Base-by-base conservation (phyloP, 345 rosid species). In the Syzygium jambos region DNA sequence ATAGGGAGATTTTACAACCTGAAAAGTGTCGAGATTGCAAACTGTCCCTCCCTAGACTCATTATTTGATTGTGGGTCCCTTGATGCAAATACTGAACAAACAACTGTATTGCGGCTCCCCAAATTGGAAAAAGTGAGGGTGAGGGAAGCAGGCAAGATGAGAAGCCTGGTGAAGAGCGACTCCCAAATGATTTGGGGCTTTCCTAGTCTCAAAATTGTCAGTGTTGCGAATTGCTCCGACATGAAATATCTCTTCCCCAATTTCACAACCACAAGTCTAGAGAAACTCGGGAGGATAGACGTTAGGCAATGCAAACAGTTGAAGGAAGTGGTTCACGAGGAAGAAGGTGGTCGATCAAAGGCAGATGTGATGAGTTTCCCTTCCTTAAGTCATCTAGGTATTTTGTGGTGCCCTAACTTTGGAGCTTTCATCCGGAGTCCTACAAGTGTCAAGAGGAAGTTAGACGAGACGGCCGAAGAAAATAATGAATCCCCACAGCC, bases 251-350 rank as follows among this genome's bases (percentile, higher is more conserved):
- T 34, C 38, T 34, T 34, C 38, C 38, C 38, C 38, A 34, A 34
- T 34, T 34, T 34, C 38, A 34, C 38, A 34, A 34, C 38, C 38
- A 34, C 38, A 34, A 34, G 38, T 34, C 38, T 34, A 34, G 38
- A 34, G 38, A 34, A 34, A 34, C 38, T 59, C 5, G 1, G 2
- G 65, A 0, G 0, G 3, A 14, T 59, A 25, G 0, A 0, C 1
- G 27, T 25, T 59, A 0, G 0, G 1, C 5, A 25, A 25, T 59
- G 68, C 10, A 0, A 14, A 23, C 38, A 34, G 38, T 34, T 34
- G 38, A 34, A 34, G 38, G 38, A 34, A 34, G 38, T 34, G 38
- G 38, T 34, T 34, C 38, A 34, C 38, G 38, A 34, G 38, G 38
- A 34, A 34, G 38, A 34, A 34, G 38, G 38, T 34, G 38, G 38